Evolutionary conservation across 768 basidiomycete species (phyloP), one percentile per base, ranked within the genome.

Genomic region (Lanmaoa pseudosensibilis): DNA sequence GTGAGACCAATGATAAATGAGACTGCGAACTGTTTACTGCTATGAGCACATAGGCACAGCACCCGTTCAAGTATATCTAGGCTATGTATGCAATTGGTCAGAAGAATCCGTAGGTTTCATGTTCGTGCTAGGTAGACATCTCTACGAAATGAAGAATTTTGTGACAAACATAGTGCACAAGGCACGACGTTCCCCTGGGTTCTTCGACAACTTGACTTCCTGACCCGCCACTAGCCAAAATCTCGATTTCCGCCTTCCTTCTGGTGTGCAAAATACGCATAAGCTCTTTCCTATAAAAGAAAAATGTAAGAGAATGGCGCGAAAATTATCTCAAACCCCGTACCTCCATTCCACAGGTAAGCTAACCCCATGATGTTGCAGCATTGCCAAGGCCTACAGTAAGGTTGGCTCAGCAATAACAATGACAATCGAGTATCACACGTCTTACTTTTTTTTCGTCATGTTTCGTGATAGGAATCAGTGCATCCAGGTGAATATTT

Each of bases 221-320:
- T 7, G 54, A 47, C 34, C 52, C 45, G 11, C 52, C 46, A 7
- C 55, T 52, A 12, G 69, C 33, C 59, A 92, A 66, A 40, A 90
- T 78, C 68, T 98, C 92, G 46, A 95, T 95, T 72, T 98, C 96
- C 4, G 95, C 95, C 72, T 98, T 98, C 44, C 86, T 83, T n/a
- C 90, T 83, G 5, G 74, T 77, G 66, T 90, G 85, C 36, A 98
- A 71, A 82, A 97, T 92, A 60, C 84, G 78, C 69, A 79, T 78
- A 3, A 98, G 82, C 65, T 96, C 93, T 60, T 83, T 86, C 73
- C 94, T 95, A 68, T 9, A 8, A 25, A 5, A 21, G 37, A 49
- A 52, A 27, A 52, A 49, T 41, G 36, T 48, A 52, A 59, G 53
- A 46, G 32, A 34, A 55, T 16, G 38, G 2, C 23, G 12, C 23